Conservation (phyloP, 192 early-diverging fungal genomes). For the Oehlia diaphana region DNA sequence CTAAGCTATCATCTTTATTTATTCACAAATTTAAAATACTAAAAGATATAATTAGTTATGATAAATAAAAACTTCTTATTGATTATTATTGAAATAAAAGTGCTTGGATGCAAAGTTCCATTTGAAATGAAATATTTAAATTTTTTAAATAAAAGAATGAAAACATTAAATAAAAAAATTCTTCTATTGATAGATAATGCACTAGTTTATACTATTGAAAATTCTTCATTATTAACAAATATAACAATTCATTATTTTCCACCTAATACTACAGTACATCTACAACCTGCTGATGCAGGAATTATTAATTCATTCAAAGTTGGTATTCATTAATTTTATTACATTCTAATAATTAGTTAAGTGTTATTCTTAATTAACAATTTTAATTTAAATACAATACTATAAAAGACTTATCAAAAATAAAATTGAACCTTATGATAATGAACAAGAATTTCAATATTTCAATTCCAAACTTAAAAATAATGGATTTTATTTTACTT, state of each 20-base stretch:
- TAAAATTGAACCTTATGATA: not conserved
- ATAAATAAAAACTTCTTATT: slow-evolving; percentile 3
- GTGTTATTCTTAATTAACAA: too few species aligned
- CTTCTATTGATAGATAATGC: too few species aligned
- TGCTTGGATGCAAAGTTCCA: slow-evolving; percentile 1
- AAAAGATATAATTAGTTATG: not conserved
- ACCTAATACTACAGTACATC: not conserved
- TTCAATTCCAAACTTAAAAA: not conserved
- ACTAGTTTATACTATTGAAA: not conserved
- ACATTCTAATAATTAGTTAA: too few species aligned
- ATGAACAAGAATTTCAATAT: not conserved
- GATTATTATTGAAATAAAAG: slow-evolving; percentile 3
- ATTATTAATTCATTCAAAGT: slow-evolving; percentile 12
- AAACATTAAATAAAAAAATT: too few species aligned
- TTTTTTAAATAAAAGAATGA: too few species aligned
- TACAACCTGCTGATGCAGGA: not conserved
- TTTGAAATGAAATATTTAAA: not conserved
- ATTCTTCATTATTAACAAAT: not conserved
- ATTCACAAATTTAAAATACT: not conserved
- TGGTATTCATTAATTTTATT: not conserved
- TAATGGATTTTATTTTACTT: not conserved
- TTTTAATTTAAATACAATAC: not conserved
- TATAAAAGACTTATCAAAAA: not conserved
- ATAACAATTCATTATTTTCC: not conserved
- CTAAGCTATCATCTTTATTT: not conserved